Evolutionary conservation across 1,284 basidiomycete species (phyloP).

Genomic region (Gomphus bonarii): DNA sequence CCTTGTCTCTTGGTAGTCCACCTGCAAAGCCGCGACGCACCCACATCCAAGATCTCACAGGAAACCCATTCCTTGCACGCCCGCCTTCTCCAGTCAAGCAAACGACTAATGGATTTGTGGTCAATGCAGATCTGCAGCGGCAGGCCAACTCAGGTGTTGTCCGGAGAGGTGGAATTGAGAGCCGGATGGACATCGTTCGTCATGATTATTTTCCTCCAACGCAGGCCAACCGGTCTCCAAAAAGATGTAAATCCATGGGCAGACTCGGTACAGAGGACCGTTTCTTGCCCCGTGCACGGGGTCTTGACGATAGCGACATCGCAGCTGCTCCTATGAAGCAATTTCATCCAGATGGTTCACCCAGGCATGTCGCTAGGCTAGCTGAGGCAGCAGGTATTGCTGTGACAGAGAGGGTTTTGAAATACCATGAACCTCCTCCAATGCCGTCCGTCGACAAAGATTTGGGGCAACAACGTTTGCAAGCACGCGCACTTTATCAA

Average conservation of each 20-base stretch:
- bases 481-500: slow-evolving; percentile 61
- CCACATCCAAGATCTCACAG: slow-evolving; percentile 12
- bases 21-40: slow-evolving; percentile 25
- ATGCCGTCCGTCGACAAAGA: slow-evolving; percentile 55
- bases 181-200: slow-evolving; percentile 60
- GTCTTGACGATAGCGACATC: slow-evolving; percentile 41
- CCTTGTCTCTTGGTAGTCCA: slow-evolving; percentile 35
- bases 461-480: slow-evolving; percentile 62
- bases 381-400: slow-evolving; percentile 64
- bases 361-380: slow-evolving; percentile 66
- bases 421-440: slow-evolving; percentile 71
- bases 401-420: slow-evolving; percentile 62
- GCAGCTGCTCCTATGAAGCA: slow-evolving; percentile 37
- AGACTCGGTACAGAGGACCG: slow-evolving; percentile 48
- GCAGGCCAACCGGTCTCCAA: slow-evolving; percentile 48
- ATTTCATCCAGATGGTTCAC: slow-evolving; percentile 33
- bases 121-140: slow-evolving; percentile 43
- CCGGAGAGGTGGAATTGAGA: slow-evolving; percentile 65
- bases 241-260: slow-evolving; percentile 48
- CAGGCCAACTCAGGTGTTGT: slow-evolving; percentile 60
- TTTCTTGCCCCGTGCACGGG: slow-evolving; percentile 46
- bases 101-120: slow-evolving; percentile 32
- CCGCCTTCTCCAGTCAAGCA: slow-evolving; percentile 57
- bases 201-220: slow-evolving; percentile 39
- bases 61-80: slow-evolving; percentile 26